These are phyloP conservation scores for Buxus sempervirens DNA, from an alignment of 164 flowering plant species.

Conservation along the genomic window DNA sequence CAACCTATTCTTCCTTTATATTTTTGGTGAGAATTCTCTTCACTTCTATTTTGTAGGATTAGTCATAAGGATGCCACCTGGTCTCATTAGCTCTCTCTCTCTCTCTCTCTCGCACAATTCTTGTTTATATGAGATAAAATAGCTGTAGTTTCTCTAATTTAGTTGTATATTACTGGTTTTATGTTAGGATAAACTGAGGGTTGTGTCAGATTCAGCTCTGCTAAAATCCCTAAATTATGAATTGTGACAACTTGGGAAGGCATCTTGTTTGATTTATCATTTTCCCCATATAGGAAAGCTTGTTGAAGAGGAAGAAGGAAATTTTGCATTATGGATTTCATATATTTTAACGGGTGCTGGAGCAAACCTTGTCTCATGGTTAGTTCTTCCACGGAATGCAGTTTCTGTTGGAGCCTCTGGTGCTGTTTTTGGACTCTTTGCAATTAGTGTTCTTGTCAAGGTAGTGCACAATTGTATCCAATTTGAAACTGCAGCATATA, in stretches of 20 bases:
- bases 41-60: neutral
- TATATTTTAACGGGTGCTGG: conserved; percentile 92
- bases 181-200: too few relatives aligned
- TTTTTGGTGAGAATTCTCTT: conserved; percentile 63
- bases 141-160: too few relatives aligned
- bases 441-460: conserved; percentile 98
- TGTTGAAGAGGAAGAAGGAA: conserved; percentile 99
- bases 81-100: conserved; percentile 1
- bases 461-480: too few relatives aligned
- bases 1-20: conserved; percentile 94
- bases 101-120: too few relatives aligned
- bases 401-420: conserved; percentile 99
- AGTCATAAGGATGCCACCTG: neutral
- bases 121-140: too few relatives aligned
- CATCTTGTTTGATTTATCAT: neutral
- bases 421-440: conserved; percentile 96
- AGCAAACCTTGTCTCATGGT: conserved; percentile 94
- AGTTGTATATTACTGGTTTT: too few relatives aligned
- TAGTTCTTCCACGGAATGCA: conserved; percentile 84
- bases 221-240: too few relatives aligned
- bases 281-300: conserved; percentile 66
- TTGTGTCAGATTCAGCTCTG: too few relatives aligned
- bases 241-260: too few relatives aligned
- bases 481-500: too few relatives aligned
- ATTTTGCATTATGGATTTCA: conserved; percentile 80